Evolutionary conservation across 805 yeast genomes (phyloP), one percentile per base, ranked within the genome.

Genomic region (Saccharomycopsis capsularis): DNA sequence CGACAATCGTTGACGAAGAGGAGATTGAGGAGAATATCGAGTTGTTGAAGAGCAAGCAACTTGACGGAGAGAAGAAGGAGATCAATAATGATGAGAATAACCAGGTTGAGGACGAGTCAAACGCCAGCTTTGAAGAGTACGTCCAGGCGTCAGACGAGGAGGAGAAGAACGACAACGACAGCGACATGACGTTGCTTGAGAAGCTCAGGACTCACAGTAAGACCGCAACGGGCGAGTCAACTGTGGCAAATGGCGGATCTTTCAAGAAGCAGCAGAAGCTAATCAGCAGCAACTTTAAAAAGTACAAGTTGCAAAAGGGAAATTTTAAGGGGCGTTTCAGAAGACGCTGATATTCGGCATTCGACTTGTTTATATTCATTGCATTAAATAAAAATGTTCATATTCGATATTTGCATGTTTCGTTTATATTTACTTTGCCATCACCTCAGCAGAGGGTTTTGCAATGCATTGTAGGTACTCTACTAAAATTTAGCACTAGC

Each of bases 11-110:
- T 11, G 48, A 48, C n/a, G 42, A 37, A 4, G 47, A 42, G 3
- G 53, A 38, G 19, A 46, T 52, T 29, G 40, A 39, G 4, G 38
- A 24, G 6, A 32, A 45, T 24, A 42, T 52, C 6, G 18, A 24
- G 19, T 21, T 6, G 9, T 22, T 47, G 36, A 35, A 47, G 24
- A 22, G 40, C 7, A 25, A 25, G 9, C 47, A 47, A 41, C 32
- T 51, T 13, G 19, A 34, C 19, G 38, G n/a, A 5, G 38, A 34
- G 19, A 6, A 11, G 15, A n/a, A 34, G n/a, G 38, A 13, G 7
- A 6, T 11, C 18, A 16, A 6, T 16, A 19, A 38, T 38, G 23
- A 38, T 38, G 19, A 7, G n/a, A 19, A 38, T 21, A 19, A 21
- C 5, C n/a, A 38, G 4, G 9, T 15, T 16, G 23, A 19, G 7